Evolutionary conservation across 768 basidiomycete species (phyloP).

Genomic region (Calocera cornea): DNA sequence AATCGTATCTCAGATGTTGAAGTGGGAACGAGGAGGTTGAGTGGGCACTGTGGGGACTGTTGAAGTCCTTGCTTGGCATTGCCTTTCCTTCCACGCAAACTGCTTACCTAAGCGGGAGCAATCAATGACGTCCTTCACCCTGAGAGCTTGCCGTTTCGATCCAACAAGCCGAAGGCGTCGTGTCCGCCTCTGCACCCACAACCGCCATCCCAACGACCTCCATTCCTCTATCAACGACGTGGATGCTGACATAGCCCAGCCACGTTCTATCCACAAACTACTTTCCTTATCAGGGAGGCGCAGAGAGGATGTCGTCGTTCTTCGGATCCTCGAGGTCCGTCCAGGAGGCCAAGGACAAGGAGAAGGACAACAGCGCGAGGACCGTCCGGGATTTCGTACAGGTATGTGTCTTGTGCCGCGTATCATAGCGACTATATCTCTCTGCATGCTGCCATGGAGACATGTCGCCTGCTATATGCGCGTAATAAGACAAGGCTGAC

Average conservation of each 20-base stretch:
- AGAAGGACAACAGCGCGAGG: background rate
- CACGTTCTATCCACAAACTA: background rate
- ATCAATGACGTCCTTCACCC: background rate
- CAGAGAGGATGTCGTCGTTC: background rate
- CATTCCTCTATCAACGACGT: background rate
- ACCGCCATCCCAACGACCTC: no score
- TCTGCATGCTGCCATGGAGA: no score
- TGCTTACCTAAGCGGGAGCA: constrained; percentile 1
- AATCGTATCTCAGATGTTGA: no score
- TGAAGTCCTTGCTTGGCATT: no score
- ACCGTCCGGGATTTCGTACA: background rate
- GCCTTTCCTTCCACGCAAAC: background rate
- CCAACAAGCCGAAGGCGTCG: background rate
- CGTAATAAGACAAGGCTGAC: background rate
- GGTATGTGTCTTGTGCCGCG: background rate
- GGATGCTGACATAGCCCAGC: background rate
- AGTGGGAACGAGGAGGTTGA: no score
- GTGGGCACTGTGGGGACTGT: no score
- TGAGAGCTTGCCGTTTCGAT: background rate
- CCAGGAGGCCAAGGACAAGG: background rate
- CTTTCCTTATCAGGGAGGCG: background rate
- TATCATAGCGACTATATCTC: background rate
- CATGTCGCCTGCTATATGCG: no score
- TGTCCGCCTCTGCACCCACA: background rate
- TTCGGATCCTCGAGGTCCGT: background rate